Base-by-base conservation (phyloP, 495 filamentous ascomycete species). In the Aspergillus homomorphus region DNA sequence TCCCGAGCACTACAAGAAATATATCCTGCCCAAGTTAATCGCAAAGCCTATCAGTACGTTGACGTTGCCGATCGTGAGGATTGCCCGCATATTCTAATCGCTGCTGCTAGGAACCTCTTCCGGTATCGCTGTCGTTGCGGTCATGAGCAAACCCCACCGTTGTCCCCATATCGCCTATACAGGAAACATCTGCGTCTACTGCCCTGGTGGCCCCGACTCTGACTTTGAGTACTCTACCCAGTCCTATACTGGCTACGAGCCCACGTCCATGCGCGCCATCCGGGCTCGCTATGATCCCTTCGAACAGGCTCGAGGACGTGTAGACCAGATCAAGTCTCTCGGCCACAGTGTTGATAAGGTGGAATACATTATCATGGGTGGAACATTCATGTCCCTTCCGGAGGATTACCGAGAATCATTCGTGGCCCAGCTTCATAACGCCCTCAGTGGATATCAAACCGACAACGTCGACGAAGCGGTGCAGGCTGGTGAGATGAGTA, bases 291-390 rank as follows among this genome's bases (percentile, higher is more conserved):
- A 98, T 63, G 95, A 98, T 71, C 95, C 94, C 10, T 98, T 95
- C 68, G 94, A 98, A 73, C 94, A 98, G 80, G 94, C 94, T 20
- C 82, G 94, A 65, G 94, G 94, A 30, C 85, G 94, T 45, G 94
- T 98, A 21, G 95, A 98, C 62, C 94, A 98, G 77, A 89, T 98
- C 69, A 94, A 95, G 69, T 84, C 89, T 4, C 78, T 98, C 18
- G 94, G 94, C 1, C 94, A 98, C 74, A 95, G 90, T 57, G 94
- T 98, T 30, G 94, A 98, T 73, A 98, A 98, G 68, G 94, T 98
- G 2, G 94, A 98, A 76, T 98, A 97, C 69, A 98, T 98, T 68
- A 96, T 98, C 63, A 98, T 98, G 94, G 94, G 94, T 57, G 94
- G 94, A 57, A 98, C 94, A 1, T 98, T 98, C 72, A 98, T 98